Evolutionary conservation across 2,329 filamentous ascomycete species (phyloP).

Genomic region (Neodidymelliopsis sp.): DNA sequence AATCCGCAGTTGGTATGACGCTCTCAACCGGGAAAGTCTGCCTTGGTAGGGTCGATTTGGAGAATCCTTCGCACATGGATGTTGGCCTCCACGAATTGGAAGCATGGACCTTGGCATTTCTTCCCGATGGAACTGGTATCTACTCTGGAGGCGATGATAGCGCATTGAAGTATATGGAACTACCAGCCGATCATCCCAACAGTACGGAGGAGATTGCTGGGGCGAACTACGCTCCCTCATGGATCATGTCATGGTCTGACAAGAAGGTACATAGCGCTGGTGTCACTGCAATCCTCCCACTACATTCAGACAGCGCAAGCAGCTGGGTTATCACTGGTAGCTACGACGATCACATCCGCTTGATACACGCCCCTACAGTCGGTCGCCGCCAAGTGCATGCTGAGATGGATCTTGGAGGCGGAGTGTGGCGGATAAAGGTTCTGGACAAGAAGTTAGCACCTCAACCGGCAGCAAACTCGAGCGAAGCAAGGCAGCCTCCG

Average conservation of each 20-base stretch:
- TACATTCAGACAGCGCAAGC: slow-evolving; percentile 57
- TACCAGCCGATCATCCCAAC: slow-evolving; percentile 17
- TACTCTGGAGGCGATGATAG: slow-evolving; percentile 82
- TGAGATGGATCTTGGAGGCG: slow-evolving; percentile 73
- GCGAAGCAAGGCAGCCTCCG: slow-evolving; percentile 25
- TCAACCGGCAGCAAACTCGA: slow-evolving; percentile 22
- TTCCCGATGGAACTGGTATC: slow-evolving; percentile 53
- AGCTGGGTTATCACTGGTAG: slow-evolving; percentile 81
- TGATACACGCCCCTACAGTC: slow-evolving; percentile 59
- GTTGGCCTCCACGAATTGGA: slow-evolving; percentile 64
- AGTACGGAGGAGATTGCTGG: slow-evolving; percentile 7
- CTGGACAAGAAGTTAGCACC: slow-evolving; percentile 48
- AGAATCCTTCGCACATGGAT: slow-evolving; percentile 23
- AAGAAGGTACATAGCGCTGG: slow-evolving; percentile 76
- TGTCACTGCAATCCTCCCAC: slow-evolving; percentile 83
- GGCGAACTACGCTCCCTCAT: slow-evolving; percentile 17
- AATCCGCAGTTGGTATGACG: slow-evolving; percentile 69
- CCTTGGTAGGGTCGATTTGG: slow-evolving; percentile 36
- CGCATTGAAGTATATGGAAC: slow-evolving; percentile 57
- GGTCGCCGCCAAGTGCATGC: slow-evolving; percentile 63
- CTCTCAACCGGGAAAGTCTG: slow-evolving; percentile 71
- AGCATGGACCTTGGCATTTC: slow-evolving; percentile 76
- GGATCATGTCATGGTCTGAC: slow-evolving; percentile 54
- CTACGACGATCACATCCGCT: slow-evolving; percentile 84
- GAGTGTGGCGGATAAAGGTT: slow-evolving; percentile 85